Evolutionary conservation across 129 eudicot species (phyloP), one percentile per base, ranked within the genome.

Genomic region (Lonicera japonica): DNA sequence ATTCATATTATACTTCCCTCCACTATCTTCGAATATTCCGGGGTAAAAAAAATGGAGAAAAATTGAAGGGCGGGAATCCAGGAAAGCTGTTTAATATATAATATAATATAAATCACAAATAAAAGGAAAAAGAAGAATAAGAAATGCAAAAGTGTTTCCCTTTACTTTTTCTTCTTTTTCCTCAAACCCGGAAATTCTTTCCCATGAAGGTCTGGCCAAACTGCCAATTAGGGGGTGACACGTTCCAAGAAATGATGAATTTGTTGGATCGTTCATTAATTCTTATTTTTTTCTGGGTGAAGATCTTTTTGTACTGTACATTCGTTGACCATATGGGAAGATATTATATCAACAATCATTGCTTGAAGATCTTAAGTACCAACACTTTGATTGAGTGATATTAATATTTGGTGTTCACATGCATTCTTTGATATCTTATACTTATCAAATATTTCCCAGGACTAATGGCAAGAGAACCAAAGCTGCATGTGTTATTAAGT

Each of bases 141-240:
- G 54, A 63, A 64, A 15, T 38, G 64, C 11, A 62, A 64, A 69
- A 16, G 53, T 3, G 58, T 38, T 69, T 25, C 48, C 40, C 17
- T 8, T 13, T 67, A 29, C 36, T 29, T 29, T n/a, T 29, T 61
- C 48, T 22, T 1, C 58, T 57, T 53, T 41, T 29, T 5, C 0
- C 25, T 51, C 71, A 88, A 60, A 89, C 89, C 48, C 85, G 69
- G 75, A 85, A 89, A 65, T 89, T 89, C 59, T 85, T 85, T 54
- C 95, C 95, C 5, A 40, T 63, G 69, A 70, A 90, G 9, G 97
- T 90, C 66, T 90, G 87, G 3, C 97, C 95, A 41, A 90, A 90
- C 71, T 80, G 86, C 97, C 97, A 90, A 55, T 68, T 43, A 0
- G 95, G 58, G 0, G 97, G 92, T 16, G 87, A 86, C 11, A 83